A percentile compares a stretch with the other conserved stretches of the same genome.
Conservation (phyloP, 139 green algal species). For the Chlorella vulgaris region DNA sequence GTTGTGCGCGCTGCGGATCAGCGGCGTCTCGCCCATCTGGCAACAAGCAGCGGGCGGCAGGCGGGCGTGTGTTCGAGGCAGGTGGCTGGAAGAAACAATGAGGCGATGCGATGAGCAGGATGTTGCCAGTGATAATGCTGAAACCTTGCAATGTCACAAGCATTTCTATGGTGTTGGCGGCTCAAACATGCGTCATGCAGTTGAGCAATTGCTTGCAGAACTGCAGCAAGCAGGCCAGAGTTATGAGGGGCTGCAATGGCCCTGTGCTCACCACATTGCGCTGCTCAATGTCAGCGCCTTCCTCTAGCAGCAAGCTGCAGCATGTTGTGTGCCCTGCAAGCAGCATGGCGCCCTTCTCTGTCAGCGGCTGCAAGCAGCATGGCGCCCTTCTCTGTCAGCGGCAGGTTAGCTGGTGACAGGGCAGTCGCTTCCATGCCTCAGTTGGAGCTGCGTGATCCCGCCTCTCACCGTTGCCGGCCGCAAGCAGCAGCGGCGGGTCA, state of each 20-base stretch:
- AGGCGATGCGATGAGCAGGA: too few species aligned
- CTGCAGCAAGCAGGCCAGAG: background rate
- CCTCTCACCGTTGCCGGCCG: constrained; percentile 80
- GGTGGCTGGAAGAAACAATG: too few species aligned
- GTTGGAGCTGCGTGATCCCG: background rate
- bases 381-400: background rate
- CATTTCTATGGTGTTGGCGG: too few species aligned
- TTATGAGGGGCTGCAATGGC: background rate
- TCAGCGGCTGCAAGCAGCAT: too few species aligned
- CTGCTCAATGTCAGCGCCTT: constrained; percentile 91
- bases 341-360: too few species aligned
- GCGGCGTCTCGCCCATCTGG: constrained; percentile 90
- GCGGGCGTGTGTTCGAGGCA: background rate
- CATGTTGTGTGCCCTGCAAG: constrained; percentile 71
- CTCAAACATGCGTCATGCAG: too few species aligned
- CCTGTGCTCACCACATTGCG: constrained; percentile 79
- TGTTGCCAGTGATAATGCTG: too few species aligned
- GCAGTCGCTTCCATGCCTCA: too few species aligned
- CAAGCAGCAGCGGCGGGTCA: constrained; percentile 90
- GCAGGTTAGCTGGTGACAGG: too few species aligned
- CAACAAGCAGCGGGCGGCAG: background rate
- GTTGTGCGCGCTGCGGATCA: constrained; percentile 90
- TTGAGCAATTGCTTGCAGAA: too few species aligned
- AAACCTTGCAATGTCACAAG: too few species aligned
- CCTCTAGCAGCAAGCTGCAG: constrained; percentile 78